Evolutionary conservation across 116 monocot species (phyloP), one percentile per base, ranked within the genome.

Genomic region (Cymodocea nodosa): DNA sequence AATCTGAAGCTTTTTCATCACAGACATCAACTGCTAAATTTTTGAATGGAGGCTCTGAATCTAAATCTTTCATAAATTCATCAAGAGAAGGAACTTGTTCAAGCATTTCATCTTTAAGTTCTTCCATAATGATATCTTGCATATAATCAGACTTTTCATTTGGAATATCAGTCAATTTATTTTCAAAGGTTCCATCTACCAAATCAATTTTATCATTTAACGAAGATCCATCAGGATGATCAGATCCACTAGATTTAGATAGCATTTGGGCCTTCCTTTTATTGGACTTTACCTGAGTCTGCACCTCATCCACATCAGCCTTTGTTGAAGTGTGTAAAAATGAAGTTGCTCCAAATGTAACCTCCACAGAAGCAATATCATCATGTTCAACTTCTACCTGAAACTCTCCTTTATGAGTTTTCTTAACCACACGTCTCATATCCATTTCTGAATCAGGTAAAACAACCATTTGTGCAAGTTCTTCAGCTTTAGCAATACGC

Each of bases 401-500:
- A 76, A 86, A 75, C 51, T 98, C 98, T 65, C 98, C 98, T 79
- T 98, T 98, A 70, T 98, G 98, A 50, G 98, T 92, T 70, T 98
- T 98, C 71, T 71, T 98, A 37, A 98, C 98, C 80, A 91, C 23
- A 6, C 90, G 82, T 35, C 92, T 83, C 14, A 77, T 63, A 64
- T 88, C 88, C 59, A 91, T 80, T 39, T 87, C 83, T 22, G 71
- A 67, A 67, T 88, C 89, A 58, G 81, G 85, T 17, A 98, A 70
- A 7, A 92, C 80, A 48, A 91, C 86, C 91, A 89, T 89, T 25
- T 98, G 83, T 60, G 78, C 89, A 62, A 86, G 16, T 69, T 89
- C 92, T 79, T 92, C 86, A n/a, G 98, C 98, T 79, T 98, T 98
- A 1, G 91, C 98, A 56, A 82, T 67, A 57, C 98, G 62, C 98